Percentiles rank a stretch among this genome's conserved stretches.
phyloP scores from a whole-genome alignment of 176 grass and related monocot species.

The Juncus inflexus region DNA sequence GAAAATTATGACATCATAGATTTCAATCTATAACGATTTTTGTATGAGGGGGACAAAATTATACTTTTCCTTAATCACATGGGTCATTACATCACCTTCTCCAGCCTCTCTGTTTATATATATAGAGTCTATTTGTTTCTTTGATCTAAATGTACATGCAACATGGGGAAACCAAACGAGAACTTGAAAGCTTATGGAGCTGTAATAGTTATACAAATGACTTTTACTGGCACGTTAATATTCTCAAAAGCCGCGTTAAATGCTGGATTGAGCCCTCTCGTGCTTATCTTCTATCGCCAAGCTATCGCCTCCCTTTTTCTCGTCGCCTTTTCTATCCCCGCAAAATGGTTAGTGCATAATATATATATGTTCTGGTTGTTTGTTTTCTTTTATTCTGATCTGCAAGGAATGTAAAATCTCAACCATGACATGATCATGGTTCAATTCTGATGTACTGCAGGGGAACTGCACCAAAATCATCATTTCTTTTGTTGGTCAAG shows the following conservation, averaged over 20 bases:
- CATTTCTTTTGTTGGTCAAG: constrained; percentile 29
- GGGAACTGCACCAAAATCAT: constrained; percentile 27
- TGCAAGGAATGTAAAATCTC: too few species aligned
- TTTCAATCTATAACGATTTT: too few species aligned
- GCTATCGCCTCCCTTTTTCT: constrained; percentile 38
- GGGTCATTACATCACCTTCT: too few species aligned
- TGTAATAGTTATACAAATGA: constrained; percentile 49
- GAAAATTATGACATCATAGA: too few species aligned
- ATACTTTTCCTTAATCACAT: too few species aligned
- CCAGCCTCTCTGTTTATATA: too few species aligned
- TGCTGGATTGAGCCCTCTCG: constrained; percentile 45
- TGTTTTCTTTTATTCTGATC: too few species aligned
- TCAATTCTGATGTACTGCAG: constrained; percentile 5
- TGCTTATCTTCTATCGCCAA: constrained; percentile 90
- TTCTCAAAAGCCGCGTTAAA: constrained; percentile 64
- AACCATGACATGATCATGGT: too few species aligned
- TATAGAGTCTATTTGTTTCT: too few species aligned
- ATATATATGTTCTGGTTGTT: too few species aligned
- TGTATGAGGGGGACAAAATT: too few species aligned
- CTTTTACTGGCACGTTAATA: constrained; percentile 55
- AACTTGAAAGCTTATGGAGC: constrained; percentile 46
- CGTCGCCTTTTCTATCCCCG: constrained; percentile 28
- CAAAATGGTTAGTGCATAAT: neutral
- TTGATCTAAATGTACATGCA: neutral
- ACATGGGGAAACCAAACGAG: neutral